A percentile compares a stretch with the other conserved stretches of the same genome.
Evolutionary conservation across 108 stramenopile species (phyloP).

Genomic region (Seminavis robusta): DNA sequence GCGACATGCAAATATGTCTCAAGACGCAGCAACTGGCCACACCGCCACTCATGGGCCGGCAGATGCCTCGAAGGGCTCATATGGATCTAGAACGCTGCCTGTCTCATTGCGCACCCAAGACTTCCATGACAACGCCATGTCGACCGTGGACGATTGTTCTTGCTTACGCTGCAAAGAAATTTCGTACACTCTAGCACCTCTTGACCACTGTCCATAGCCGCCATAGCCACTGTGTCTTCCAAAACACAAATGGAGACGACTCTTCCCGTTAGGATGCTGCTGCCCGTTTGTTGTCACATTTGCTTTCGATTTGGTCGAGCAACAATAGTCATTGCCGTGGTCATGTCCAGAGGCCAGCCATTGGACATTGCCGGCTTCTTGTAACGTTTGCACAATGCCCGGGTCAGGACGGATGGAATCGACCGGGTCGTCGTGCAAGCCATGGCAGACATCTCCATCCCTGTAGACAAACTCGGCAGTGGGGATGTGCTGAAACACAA

Average conservation of each 20-base stretch:
- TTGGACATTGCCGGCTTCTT: slow-evolving; percentile 1
- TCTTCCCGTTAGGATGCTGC: neutral
- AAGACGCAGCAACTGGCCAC: too few relatives aligned
- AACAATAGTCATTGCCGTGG: slow-evolving; percentile 45
- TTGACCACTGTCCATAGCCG: slow-evolving; percentile 38
- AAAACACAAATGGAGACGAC: slow-evolving; percentile 36
- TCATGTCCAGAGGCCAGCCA: slow-evolving; percentile 48
- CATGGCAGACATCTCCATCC: too few relatives aligned
- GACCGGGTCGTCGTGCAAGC: neutral
- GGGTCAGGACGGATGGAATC: slow-evolving; percentile 4
- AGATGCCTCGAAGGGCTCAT: neutral
- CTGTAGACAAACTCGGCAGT: slow-evolving; percentile 20
- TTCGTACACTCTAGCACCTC: slow-evolving; percentile 40
- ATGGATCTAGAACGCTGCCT: slow-evolving; percentile 5
- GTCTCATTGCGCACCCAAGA: slow-evolving; percentile 39
- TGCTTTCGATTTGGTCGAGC: too few relatives aligned
- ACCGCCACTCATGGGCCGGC: too few relatives aligned
- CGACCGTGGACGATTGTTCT: too few relatives aligned
- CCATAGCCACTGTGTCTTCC: slow-evolving; percentile 45
- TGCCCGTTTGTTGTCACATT: too few relatives aligned
- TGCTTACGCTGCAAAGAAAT: slow-evolving; percentile 4
- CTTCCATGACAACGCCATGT: slow-evolving; percentile 27
- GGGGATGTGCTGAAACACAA: slow-evolving; percentile 52
- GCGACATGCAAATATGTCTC: too few relatives aligned
- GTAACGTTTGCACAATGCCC: slow-evolving; percentile 21